Percentiles rank a stretch among this genome's conserved stretches.
Conservation (phyloP, 2,329 filamentous ascomycete genomes). For the Cladosporium sp. region DNA sequence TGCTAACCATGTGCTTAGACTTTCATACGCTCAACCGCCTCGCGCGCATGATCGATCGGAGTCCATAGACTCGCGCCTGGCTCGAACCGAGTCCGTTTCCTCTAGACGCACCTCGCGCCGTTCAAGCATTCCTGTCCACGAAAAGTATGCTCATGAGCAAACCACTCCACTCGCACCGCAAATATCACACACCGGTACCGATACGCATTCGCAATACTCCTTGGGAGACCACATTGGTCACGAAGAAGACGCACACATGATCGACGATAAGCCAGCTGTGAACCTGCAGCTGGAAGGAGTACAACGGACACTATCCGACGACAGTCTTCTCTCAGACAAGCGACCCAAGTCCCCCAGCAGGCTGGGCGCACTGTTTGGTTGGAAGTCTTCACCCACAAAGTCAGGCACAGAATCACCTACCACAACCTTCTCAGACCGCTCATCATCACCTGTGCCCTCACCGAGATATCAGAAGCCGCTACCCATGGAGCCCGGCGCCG, state of each 20-base stretch:
- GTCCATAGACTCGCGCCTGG: conserved; percentile 26
- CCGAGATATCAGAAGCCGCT: conserved; percentile 34
- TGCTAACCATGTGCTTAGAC: conserved; percentile 1
- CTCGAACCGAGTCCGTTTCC: conserved; percentile 19
- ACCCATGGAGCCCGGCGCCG: conserved; percentile 27
- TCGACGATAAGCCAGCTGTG: conserved; percentile 24
- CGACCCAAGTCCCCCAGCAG: conserved; percentile 45
- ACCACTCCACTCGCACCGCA: conserved; percentile 22
- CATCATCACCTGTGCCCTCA: conserved; percentile 55
- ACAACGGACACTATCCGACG: conserved; percentile 31
- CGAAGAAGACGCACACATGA: conserved; percentile 19
- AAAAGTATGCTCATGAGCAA: conserved; percentile 26
- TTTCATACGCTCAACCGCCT: conserved; percentile 3
- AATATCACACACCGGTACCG: conserved; percentile 23
- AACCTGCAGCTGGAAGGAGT: conserved; percentile 31
- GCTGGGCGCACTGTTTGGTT: conserved; percentile 63
- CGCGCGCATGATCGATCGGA: conserved; percentile 21
- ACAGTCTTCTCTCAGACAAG: conserved; percentile 24
- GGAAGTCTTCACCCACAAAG: conserved; percentile 54
- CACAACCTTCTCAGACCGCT: conserved; percentile 59
- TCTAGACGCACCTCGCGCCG: conserved; percentile 22
- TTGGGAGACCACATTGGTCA: conserved; percentile 2
- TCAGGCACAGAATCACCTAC: conserved; percentile 50
- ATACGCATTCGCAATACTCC: conserved; percentile 17
- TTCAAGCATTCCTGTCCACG: conserved; percentile 22